Conservation (phyloP, 2,329 filamentous ascomycete genomes). For the Bipolaris bicolor region DNA sequence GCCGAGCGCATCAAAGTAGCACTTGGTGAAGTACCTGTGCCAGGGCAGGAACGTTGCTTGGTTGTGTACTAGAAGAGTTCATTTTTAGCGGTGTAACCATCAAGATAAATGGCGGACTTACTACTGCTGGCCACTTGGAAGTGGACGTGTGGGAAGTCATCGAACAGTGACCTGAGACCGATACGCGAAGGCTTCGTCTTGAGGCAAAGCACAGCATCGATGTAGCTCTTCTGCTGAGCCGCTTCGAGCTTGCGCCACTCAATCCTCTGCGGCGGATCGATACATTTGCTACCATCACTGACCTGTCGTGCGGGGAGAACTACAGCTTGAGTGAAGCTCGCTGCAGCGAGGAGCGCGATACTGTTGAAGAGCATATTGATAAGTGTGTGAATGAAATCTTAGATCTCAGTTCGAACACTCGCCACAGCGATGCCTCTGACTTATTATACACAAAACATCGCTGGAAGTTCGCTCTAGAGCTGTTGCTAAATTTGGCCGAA, state of each 20-base stretch:
- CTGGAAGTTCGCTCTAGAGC: neutral
- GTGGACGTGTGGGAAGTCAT: slow-evolving; percentile 44
- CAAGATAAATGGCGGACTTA: neutral
- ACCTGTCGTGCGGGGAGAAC: neutral
- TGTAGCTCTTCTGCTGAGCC: slow-evolving; percentile 18
- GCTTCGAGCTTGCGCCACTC: neutral
- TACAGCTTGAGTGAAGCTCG: neutral
- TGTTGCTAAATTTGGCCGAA: neutral
- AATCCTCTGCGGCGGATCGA: neutral
- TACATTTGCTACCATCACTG: neutral
- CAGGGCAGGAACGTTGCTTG: slow-evolving; percentile 44
- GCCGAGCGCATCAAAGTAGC: slow-evolving; percentile 38
- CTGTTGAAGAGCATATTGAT: neutral
- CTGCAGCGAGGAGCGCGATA: neutral
- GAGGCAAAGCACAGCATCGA: slow-evolving; percentile 40
- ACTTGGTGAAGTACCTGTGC: slow-evolving; percentile 46
- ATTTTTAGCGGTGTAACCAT: neutral
- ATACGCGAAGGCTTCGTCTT: slow-evolving; percentile 28
- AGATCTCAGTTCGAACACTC: neutral
- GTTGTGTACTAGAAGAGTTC: slow-evolving; percentile 32
- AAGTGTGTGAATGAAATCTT: neutral
- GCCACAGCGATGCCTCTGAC: neutral
- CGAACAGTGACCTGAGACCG: slow-evolving; percentile 33
- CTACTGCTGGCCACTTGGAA: slow-evolving; percentile 6
- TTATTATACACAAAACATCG: neutral